Conservation (phyloP, 2,329 filamentous ascomycete species). For the Aspergillus aculeatinus region DNA sequence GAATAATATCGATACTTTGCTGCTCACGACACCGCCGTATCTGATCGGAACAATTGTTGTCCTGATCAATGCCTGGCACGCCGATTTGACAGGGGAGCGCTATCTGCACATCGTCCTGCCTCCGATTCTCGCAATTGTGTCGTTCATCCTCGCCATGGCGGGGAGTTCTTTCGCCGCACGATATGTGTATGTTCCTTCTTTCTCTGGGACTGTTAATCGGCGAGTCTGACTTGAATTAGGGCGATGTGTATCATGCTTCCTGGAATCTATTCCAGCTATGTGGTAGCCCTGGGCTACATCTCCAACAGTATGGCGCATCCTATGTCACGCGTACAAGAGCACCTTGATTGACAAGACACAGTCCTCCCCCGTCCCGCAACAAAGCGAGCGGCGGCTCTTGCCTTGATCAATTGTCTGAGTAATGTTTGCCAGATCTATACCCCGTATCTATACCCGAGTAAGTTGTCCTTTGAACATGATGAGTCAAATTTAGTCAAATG, state of each 20-base stretch:
- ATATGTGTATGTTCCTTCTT: neutral
- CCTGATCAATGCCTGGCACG: neutral
- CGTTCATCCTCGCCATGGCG: conserved; percentile 1
- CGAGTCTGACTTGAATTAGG: neutral
- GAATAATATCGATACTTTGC: conserved; percentile 1
- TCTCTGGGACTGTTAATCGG: no score
- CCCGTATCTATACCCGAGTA: neutral
- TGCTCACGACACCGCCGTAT: conserved; percentile 1
- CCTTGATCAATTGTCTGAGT: neutral
- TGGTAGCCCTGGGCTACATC: neutral
- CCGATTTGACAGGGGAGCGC: neutral
- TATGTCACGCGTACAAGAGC: no score
- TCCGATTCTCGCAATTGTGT: neutral
- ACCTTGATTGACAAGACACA: neutral
- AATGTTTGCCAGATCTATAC: neutral
- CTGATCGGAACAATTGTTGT: neutral
- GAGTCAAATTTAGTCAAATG: neutral
- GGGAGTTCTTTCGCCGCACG: neutral
- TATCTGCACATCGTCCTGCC: neutral
- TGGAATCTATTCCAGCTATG: neutral
- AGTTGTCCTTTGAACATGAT: neutral
- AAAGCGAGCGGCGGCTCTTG: neutral
- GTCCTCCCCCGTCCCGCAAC: neutral
- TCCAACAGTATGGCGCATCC: neutral
- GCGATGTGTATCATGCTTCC: conserved; percentile 2